phyloP scores from a whole-genome alignment of 208 protist genomes.

The Angomonas deanei region DNA sequence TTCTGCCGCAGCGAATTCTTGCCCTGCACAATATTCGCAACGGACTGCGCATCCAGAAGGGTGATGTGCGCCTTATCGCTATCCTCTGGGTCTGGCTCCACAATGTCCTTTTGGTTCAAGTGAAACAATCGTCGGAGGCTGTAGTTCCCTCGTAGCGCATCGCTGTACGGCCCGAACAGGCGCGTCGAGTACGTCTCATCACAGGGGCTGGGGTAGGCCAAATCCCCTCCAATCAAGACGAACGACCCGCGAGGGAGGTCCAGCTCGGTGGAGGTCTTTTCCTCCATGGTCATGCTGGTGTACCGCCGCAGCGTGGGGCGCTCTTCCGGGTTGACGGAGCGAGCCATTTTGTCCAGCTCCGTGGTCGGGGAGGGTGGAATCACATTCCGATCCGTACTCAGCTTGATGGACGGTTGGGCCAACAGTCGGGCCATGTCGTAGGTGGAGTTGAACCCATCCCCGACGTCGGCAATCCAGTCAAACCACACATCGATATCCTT shows the following conservation, averaged over 20 bases:
- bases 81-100: constrained; percentile 36
- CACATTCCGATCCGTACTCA: constrained; percentile 12
- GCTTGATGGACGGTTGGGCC: constrained; percentile 41
- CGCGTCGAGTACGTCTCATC: constrained; percentile 68
- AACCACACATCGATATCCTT: constrained; percentile 59
- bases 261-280: not conserved
- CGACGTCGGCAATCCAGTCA: constrained; percentile 81
- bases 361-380: not conserved
- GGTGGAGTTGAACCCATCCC: constrained; percentile 85
- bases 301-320: not conserved
- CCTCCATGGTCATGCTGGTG: not conserved
- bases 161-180: constrained; percentile 67
- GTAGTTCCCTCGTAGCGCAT: constrained; percentile 41
- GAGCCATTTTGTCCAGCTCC: not conserved
- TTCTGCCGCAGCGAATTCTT: constrained; percentile 17
- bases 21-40: constrained; percentile 24
- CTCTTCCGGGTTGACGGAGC: not conserved
- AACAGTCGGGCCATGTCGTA: constrained; percentile 76
- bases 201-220: constrained; percentile 76
- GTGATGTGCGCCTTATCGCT: constrained; percentile 47
- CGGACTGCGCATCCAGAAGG: constrained; percentile 42
- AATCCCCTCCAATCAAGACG: constrained; percentile 73
- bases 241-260: constrained; percentile 69
- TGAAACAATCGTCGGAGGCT: constrained; percentile 44
- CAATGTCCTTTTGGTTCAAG: constrained; percentile 30